These are phyloP conservation scores for Chytriomyces sp. DNA, from an alignment of 192 early-diverging fungal species.

Conservation along the genomic window DNA sequence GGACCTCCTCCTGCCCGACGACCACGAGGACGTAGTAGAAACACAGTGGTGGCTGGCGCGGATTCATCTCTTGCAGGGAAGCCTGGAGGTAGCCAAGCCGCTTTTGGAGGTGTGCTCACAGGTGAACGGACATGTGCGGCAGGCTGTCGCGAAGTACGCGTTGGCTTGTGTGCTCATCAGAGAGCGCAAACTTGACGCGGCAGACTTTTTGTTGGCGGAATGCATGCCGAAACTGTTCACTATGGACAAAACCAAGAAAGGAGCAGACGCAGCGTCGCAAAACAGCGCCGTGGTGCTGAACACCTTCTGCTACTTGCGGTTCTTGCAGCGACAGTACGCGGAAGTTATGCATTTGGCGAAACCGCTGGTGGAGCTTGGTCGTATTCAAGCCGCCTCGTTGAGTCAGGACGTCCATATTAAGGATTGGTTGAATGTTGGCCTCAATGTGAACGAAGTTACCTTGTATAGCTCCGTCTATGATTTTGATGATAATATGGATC, in stretches of 20 bases:
- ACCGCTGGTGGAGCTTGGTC: not conserved
- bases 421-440: too few relatives aligned
- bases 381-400: too few relatives aligned
- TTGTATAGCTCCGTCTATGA: too few relatives aligned
- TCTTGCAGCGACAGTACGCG: not conserved
- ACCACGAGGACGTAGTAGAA: not conserved
- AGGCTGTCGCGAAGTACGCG: not conserved
- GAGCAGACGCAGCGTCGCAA: not conserved
- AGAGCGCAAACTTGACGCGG: not conserved
- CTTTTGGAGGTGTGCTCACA: not conserved
- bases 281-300: not conserved
- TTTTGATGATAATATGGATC: not conserved
- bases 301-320: not conserved
- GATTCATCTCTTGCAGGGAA: not conserved
- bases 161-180: not conserved
- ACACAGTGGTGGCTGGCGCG: not conserved
- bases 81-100: not conserved
- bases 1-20: not conserved
- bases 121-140: not conserved
- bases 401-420: too few relatives aligned
- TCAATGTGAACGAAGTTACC: not conserved
- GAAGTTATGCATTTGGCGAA: not conserved
- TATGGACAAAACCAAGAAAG: not conserved
- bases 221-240: not conserved
- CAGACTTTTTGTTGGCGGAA: not conserved